Percentiles rank a stretch among this genome's conserved stretches.
phyloP scores from a whole-genome alignment of 2,329 filamentous ascomycete species.

The Coniella lustricola region DNA sequence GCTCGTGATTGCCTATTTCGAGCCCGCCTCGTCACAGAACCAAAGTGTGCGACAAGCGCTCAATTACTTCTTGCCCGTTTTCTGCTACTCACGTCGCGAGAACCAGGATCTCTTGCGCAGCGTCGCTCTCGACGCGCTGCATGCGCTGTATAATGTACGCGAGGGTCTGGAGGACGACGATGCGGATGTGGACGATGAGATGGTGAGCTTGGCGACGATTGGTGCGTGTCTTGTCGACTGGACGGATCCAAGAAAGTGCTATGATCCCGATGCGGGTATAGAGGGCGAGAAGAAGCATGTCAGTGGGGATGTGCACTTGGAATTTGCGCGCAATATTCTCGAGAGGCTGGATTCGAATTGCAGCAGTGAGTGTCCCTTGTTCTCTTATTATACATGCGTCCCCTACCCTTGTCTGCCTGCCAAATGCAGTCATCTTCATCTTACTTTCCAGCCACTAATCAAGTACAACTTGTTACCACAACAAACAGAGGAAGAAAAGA shows the following conservation, averaged over 20 bases:
- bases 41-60: conserved; percentile 78
- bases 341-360: conserved; percentile 63
- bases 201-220: conserved; percentile 71
- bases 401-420: too few relatives aligned
- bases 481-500: conserved; percentile 73
- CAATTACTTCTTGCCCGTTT: conserved; percentile 91
- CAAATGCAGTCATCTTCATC: neutral
- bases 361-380: conserved; percentile 50
- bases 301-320: conserved; percentile 72
- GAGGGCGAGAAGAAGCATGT: conserved; percentile 57
- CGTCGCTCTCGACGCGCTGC: conserved; percentile 67
- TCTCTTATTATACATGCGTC: too few relatives aligned
- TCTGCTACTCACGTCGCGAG: conserved; percentile 75
- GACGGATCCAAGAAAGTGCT: conserved; percentile 86
- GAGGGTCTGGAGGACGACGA: conserved; percentile 70
- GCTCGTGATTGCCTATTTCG: conserved; percentile 81
- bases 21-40: conserved; percentile 73
- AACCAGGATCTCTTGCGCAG: conserved; percentile 77
- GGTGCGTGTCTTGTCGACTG: conserved; percentile 84
- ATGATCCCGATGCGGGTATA: conserved; percentile 38
- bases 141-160: conserved; percentile 65
- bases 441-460: neutral
- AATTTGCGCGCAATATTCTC: conserved; percentile 69
- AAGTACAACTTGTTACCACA: conserved; percentile 9
- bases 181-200: conserved; percentile 65